A percentile compares a stretch with the other conserved stretches of the same genome.
phyloP scores from a whole-genome alignment of 2,329 filamentous ascomycete genomes.

The Hortaea sp. region DNA sequence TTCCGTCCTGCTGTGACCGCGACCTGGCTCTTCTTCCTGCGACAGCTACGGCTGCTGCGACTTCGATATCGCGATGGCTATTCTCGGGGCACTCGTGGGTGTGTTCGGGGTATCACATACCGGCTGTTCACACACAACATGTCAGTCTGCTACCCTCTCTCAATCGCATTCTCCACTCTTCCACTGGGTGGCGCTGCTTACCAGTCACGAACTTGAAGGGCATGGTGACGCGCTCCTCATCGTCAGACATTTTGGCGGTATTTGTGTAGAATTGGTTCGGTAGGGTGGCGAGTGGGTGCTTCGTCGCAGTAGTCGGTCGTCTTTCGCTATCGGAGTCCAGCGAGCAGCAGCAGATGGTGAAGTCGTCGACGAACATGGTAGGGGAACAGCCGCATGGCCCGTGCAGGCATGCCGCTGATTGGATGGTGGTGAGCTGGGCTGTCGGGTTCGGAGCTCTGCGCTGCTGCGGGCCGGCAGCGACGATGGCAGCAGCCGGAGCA shows the following conservation, averaged over 20 bases:
- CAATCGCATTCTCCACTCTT: background rate
- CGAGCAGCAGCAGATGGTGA: background rate
- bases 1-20: background rate
- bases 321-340: background rate
- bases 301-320: background rate
- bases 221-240: conserved; percentile 85
- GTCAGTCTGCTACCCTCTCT: background rate
- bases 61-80: too few relatives aligned
- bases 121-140: background rate
- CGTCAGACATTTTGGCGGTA: conserved; percentile 75
- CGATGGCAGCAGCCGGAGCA: too few relatives aligned
- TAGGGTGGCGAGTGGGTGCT: background rate
- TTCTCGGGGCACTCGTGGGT: too few relatives aligned
- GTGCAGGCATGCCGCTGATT: too few relatives aligned
- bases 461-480: too few relatives aligned
- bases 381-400: conserved; percentile 1
- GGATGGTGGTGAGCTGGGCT: too few relatives aligned
- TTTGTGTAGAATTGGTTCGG: background rate
- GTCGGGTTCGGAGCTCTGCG: too few relatives aligned
- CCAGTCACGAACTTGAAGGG: conserved; percentile 99
- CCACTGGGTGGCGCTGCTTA: conserved; percentile 42
- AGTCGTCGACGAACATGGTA: conserved; percentile 8
- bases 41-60: background rate
- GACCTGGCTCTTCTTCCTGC: background rate
- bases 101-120: too few relatives aligned